Evolutionary conservation across 176 grass and related monocot species (phyloP), one percentile per base, ranked within the genome.

Genomic region (Bonia amplexicaulis): DNA sequence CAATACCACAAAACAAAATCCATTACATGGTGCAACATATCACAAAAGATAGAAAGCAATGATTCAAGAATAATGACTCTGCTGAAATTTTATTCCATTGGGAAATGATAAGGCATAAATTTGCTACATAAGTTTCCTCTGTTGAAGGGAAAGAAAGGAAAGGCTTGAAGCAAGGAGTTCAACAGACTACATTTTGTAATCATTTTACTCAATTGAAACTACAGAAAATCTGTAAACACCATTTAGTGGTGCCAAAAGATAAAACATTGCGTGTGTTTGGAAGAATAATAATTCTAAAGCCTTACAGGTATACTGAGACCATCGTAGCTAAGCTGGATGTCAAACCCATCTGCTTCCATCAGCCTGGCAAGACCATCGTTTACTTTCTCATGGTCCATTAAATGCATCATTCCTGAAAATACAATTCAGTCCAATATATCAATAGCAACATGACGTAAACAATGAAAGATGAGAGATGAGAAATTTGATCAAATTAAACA

Each of bases 341-440:
- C 90, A 82, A 95, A 87, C 48, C 91, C 93, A 83, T 98, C 96
- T 63, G 84, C 88, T 82, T 95, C 88, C 81, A 83, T 92, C 70
- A 98, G 78, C 86, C 88, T 94, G 45, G 82, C 66, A 81, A 98
- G 93, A 66, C 92, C 83, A 84, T 81, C 60, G 47, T 95, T 98
- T 81, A 96, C 77, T 61, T 92, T 87, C 54, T 98, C 89, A 76
- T 98, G 96, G 85, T 98, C 91, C 96, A 96, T 94, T 81, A 95
- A 95, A 90, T 98, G 93, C 96, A 98, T 98, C 96, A 98, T 95
- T 74, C 96, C 93, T 98, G 51, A 78, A 80, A 76, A 90, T 46
- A 80, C 15, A 6, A 79, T 70, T 29, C 29, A 68, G n/a, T 85
- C 45, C 12, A 80, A 80, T 61, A 78, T 15, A 87, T 85, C 45